Evolutionary conservation across 768 basidiomycete genomes (phyloP), one percentile per base, ranked within the genome.

Genomic region (Punctularia strigosozonata): DNA sequence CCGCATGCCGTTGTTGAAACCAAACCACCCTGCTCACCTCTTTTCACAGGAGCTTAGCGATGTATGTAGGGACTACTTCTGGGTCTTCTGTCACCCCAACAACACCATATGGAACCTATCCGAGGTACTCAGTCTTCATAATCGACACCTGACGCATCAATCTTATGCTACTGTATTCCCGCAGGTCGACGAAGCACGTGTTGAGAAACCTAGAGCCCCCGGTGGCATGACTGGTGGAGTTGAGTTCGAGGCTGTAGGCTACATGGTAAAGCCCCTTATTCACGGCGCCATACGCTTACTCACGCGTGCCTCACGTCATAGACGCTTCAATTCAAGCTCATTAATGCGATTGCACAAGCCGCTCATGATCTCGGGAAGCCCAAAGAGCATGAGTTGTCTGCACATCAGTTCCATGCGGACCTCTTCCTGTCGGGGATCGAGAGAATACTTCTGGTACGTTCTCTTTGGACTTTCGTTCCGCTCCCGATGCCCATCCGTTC

Each of bases 181-280:
- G 6, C 83, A 94, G 48, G 81, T 86, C 2, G 88, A 97, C 53
- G 82, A 89, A 53, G 72, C 63, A 2, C 73, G 75, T 43, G 88
- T 89, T 4, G 92, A 95, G 60, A 84, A 80, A 52, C 90, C 90
- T 12, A 70, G 84, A 41, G 94, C 95, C 10, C 95, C 95, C 3
- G 89, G 91, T 4, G 94, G 95, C 13, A 97, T 98, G 80, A 97
- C 95, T 0, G 95, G 94, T 5, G 95, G 95, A 4, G 95, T 99
- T 10, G 95, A 99, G 53, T 92, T 81, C 53, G 95, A 99, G 61
- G 94, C 94, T 4, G 94, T 97, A 79, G 72, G 73, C 13, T 98
- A 97, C 58, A 77, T 92, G 51, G 94, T 98, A 50, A 47, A n/a
- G 86, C 64, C 31, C 18, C 24, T 13, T 21, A 15, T 41, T 34